A percentile compares a stretch with the other conserved stretches of the same genome.
These are phyloP conservation scores for Nitzschia sp. DNA, from an alignment of 108 stramenopile species.

Conservation along the genomic window DNA sequence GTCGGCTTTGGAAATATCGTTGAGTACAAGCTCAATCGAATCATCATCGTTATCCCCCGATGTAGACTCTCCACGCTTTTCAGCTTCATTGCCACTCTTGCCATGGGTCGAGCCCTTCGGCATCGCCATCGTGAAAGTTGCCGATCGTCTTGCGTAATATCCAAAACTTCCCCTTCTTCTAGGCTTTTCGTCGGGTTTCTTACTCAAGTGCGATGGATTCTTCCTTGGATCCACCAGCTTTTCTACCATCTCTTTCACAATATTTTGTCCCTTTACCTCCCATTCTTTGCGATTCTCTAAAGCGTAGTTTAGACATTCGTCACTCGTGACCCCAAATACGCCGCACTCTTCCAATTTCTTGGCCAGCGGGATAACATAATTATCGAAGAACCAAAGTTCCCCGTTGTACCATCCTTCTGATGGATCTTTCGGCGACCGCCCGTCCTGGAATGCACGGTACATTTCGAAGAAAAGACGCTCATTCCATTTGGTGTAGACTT, in stretches of 20 bases:
- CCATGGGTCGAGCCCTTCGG: background rate
- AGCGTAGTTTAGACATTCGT: conserved; percentile 25
- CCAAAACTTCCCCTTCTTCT: background rate
- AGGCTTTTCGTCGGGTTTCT: background rate
- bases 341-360: conserved; percentile 26
- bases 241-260: conserved; percentile 13
- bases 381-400: conserved; percentile 31
- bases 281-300: conserved; percentile 22
- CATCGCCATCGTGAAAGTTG: background rate
- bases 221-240: no score
- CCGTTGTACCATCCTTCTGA: conserved; percentile 35
- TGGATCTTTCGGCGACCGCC: conserved; percentile 21
- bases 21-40: background rate
- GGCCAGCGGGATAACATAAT: conserved; percentile 27
- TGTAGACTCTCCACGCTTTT: background rate
- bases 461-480: conserved; percentile 22
- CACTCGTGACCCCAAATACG: conserved; percentile 22
- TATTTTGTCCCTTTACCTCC: conserved; percentile 16
- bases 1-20: background rate
- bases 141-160: background rate
- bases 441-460: conserved; percentile 22
- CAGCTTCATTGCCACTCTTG: background rate
- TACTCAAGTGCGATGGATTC: no score
- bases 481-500: conserved; percentile 35
- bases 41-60: background rate